Conservation (phyloP, 352 stramenopile genomes). For the Pythium oligandrum region DNA sequence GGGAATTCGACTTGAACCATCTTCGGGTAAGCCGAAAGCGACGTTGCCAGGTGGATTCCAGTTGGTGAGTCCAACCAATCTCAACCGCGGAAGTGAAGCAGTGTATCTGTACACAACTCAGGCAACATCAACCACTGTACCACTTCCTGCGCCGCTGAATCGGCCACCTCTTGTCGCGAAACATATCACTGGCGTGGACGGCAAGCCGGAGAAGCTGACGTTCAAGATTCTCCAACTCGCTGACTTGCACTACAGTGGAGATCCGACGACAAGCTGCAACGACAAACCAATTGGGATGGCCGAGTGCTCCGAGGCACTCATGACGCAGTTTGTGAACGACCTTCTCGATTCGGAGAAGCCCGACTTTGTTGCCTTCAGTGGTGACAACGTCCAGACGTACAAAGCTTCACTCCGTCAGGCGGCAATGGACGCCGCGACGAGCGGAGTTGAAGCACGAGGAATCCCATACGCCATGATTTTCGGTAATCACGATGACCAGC, state of each 20-base stretch:
- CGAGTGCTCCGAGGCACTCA: conserved; percentile 39
- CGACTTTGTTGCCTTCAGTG: conserved; percentile 61
- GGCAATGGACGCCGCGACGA: conserved; percentile 34
- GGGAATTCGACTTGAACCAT: no score
- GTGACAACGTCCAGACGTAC: conserved; percentile 52
- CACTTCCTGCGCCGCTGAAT: not conserved
- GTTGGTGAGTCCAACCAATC: not conserved
- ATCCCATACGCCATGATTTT: conserved; percentile 59
- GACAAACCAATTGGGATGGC: conserved; percentile 10
- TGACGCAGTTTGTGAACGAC: conserved; percentile 44
- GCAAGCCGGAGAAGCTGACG: conserved; percentile 14
- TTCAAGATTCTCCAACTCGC: conserved; percentile 71
- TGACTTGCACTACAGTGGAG: conserved; percentile 57
- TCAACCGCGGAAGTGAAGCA: not conserved
- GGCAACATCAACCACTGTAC: no score
- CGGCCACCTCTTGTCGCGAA: conserved; percentile 6
- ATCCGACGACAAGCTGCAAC: conserved; percentile 24
- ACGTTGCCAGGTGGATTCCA: not conserved
- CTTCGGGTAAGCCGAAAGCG: no score
- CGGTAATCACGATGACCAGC: conserved; percentile 63
- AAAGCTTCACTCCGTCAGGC: conserved; percentile 15
- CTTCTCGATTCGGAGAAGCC: conserved; percentile 54
- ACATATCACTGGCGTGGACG: conserved; percentile 8
- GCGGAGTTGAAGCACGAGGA: conserved; percentile 28
- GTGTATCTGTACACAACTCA: not conserved